Conservation (phyloP, 2,329 filamentous ascomycete genomes). For the Fusarium piperis region DNA sequence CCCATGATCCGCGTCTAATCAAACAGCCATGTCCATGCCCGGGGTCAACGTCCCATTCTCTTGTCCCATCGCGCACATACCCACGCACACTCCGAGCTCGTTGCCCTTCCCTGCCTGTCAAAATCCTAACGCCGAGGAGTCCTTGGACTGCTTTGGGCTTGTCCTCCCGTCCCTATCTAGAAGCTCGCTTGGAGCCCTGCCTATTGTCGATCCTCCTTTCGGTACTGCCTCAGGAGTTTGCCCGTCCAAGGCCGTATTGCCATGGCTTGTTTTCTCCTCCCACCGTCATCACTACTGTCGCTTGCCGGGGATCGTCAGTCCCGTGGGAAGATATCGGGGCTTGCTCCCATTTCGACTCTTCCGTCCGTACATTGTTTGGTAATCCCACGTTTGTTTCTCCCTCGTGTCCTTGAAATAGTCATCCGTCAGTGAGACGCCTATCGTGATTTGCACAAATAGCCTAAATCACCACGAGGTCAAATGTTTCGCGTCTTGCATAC, state of each 20-base stretch:
- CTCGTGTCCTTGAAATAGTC: constrained; percentile 3
- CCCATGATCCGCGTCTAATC: constrained; percentile 35
- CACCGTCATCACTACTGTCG: constrained; percentile 2
- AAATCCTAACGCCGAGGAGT: constrained; percentile 18
- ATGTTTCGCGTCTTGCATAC: constrained; percentile 8
- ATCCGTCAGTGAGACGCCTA: neutral
- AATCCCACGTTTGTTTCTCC: neutral
- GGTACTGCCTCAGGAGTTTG: constrained; percentile 20
- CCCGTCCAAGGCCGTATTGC: constrained; percentile 4
- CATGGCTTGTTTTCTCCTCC: neutral
- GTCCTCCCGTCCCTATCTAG: constrained; percentile 8
- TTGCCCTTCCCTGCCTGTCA: constrained; percentile 18
- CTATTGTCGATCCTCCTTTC: constrained; percentile 37
- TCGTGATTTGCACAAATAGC: constrained; percentile 4
- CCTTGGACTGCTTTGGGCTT: neutral
- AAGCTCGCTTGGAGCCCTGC: constrained; percentile 12
- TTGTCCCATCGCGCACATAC: constrained; percentile 9
- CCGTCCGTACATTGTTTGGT: neutral
- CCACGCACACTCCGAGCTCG: constrained; percentile 13
- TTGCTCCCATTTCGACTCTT: constrained; percentile 2
- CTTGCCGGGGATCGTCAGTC: constrained; percentile 7
- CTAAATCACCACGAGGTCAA: neutral
- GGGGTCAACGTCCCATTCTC: neutral
- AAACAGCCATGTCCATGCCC: constrained; percentile 25
- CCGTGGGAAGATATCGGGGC: neutral